Base-by-base conservation (phyloP, 331 rosid genomes). In the Pyrus hybrid region DNA sequence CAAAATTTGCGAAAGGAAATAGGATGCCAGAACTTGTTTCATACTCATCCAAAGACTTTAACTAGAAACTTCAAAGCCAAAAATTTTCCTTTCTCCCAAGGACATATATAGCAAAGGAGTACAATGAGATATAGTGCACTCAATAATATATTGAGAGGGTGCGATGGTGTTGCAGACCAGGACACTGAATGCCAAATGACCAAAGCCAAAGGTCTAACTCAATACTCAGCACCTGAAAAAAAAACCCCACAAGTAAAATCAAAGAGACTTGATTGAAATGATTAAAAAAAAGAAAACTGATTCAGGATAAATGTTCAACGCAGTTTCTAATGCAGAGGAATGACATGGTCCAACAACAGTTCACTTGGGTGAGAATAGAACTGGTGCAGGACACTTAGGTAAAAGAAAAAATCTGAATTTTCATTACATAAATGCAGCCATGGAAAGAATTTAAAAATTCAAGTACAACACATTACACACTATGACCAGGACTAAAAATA, bases 181-280 rank as follows among this genome's bases (percentile, higher is more conserved):
- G 84, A 70, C 73, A 71, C 66, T 90, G 93, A 81, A 91, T 78
- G 68, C 98, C 98, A 74, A 86, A 80, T 32, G 97, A 91, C 98
- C 97, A 94, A 64, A 94, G 97, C 98, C 98, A 94, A 70, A 94
- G 98, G 82, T 94, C 98, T 81, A 94, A 82, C 91, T 94, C 98
- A 85, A 94, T 92, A 32, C 98, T 94, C 33, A 94, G 93, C 77
- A 94, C 98, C 98, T 94, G 89, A 74, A 83, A 73, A 66, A 77
- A 17, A 43, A 13, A 22, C 63, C 62, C 71, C 32, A 68, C 22
- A 70, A 72, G 70, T 82, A 58, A 60, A 80, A 65, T 26, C 29
- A 76, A 58, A 75, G 18, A 9, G 74, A 21, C 47, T 47, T 7
- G 71, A 70, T 49, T 37, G 25, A 68, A 20, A 73, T 33, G 22